phyloP scores from a whole-genome alignment of 805 yeast genomes.

The Wickerhamiella sergipiensis region DNA sequence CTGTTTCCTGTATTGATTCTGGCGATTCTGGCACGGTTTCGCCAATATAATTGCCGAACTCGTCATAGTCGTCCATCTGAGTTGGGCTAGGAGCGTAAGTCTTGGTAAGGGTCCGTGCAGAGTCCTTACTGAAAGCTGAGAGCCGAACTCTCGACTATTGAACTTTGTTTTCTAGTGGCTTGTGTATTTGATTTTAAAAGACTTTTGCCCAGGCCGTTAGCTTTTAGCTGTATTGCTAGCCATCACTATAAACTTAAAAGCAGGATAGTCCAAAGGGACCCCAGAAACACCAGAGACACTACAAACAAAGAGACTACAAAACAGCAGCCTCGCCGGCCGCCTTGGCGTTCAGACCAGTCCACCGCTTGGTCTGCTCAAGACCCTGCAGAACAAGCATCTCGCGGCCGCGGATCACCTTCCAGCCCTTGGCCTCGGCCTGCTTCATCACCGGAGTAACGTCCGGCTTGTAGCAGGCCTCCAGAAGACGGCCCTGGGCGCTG shows the following conservation, averaged over 20 bases:
- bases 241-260: too few relatives aligned
- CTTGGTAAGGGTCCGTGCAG: too few relatives aligned
- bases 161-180: too few relatives aligned
- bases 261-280: too few relatives aligned
- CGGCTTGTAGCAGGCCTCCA: constrained; percentile 95
- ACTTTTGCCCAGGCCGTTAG: too few relatives aligned
- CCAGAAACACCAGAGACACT: too few relatives aligned
- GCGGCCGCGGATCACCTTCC: constrained; percentile 83
- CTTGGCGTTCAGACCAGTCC: constrained; percentile 35
- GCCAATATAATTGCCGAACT: constrained; percentile 26
- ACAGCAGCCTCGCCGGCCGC: constrained; percentile 17
- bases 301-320: too few relatives aligned
- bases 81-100: too few relatives aligned
- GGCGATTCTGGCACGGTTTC: constrained; percentile 17
- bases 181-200: too few relatives aligned
- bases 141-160: too few relatives aligned
- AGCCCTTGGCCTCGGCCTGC: constrained; percentile 48
- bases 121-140: too few relatives aligned
- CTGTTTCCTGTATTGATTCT: constrained; percentile 2
- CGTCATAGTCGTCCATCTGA: constrained; percentile 13
- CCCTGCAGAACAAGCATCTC: constrained; percentile 93
- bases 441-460: constrained; percentile 74
- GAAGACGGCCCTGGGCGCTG: constrained; percentile 38
- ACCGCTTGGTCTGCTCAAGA: constrained; percentile 65
- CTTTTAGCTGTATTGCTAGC: too few relatives aligned